Conservation (phyloP, 805 yeast genomes). For the Kodamaea leandrae region DNA sequence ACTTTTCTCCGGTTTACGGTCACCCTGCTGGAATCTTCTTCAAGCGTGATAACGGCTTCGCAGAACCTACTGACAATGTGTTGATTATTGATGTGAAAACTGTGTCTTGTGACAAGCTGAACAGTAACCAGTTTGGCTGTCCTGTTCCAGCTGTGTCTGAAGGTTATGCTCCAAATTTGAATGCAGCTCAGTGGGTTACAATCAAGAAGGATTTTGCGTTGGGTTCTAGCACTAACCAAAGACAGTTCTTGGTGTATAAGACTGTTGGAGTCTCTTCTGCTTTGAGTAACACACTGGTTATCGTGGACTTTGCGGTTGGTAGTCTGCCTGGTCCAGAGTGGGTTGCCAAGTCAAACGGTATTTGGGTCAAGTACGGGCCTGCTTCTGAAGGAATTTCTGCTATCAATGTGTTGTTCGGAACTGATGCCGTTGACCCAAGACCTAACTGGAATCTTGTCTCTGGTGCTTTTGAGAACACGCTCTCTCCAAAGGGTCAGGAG, state of each 20-base stretch:
- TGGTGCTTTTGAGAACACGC: too few species aligned
- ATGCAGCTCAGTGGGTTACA: neutral
- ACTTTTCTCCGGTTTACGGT: neutral
- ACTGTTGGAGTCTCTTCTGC: neutral
- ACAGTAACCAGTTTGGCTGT: neutral
- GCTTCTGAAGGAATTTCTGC: constrained; percentile 44
- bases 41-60: neutral
- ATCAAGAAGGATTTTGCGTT: constrained; percentile 2
- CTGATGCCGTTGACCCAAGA: constrained; percentile 73
- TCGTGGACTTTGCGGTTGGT: neutral
- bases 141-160: neutral
- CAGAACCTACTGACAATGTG: constrained; percentile 2
- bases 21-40: neutral
- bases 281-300: neutral
- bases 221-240: neutral
- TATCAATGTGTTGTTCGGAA: constrained; percentile 69
- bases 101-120: neutral
- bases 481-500: constrained; percentile 9
- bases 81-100: neutral
- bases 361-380: constrained; percentile 59
- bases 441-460: constrained; percentile 57
- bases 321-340: constrained; percentile 36
- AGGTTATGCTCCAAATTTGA: neutral
- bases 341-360: constrained; percentile 45
- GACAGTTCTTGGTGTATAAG: constrained; percentile 4